Base-by-base conservation (phyloP, 2,329 filamentous ascomycete species). In the Metarhizium humberi region DNA sequence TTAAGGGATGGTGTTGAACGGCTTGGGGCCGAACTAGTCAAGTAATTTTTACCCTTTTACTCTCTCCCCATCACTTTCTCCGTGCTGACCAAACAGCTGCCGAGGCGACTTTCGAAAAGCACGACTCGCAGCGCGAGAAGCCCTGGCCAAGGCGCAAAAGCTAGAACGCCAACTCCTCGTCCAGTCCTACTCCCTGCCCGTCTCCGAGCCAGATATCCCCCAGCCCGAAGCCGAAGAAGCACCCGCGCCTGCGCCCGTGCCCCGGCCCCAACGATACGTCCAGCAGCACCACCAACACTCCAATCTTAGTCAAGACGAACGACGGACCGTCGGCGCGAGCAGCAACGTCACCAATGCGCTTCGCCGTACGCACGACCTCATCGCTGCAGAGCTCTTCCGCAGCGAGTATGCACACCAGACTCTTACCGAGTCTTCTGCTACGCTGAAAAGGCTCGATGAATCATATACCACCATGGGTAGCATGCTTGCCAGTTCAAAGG, bases 341-440 rank as follows among this genome's bases (percentile, higher is more conserved):
- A 84, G 80, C 61, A 90, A 95, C 74, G 88, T 97, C 54, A 97
- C 92, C 3, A 77, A 84, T 51, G 88, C 91, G 2, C 79, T 99
- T 53, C 82, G 90, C 58, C 80, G 91, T 58, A 95, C 92, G 6
- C 92, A 97, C 71, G 84, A 88, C 59, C 80, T 95, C 64, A 92
- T 97, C 75, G 84, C 89, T 60, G 79, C 84, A 4, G 92, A 96
- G 75, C 81, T 99, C 7, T 84, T 86, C 50, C 86, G 90, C 57
- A 95, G 90, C 61, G 86, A 89, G 64, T 97, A 95, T 67, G 92
- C 92, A 18, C 87, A 94, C 63, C 87, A 95, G 69, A 95, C 91
- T 1, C 78, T 99, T 63, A 85, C 86, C 58, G 86, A 94, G 73
- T 92, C 87, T 2, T 92, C 89, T 6, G 86, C 84, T 10, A 90